A percentile compares a stretch with the other conserved stretches of the same genome.
Conservation (phyloP, 2,329 filamentous ascomycete species). For the Colletotrichum filicis region DNA sequence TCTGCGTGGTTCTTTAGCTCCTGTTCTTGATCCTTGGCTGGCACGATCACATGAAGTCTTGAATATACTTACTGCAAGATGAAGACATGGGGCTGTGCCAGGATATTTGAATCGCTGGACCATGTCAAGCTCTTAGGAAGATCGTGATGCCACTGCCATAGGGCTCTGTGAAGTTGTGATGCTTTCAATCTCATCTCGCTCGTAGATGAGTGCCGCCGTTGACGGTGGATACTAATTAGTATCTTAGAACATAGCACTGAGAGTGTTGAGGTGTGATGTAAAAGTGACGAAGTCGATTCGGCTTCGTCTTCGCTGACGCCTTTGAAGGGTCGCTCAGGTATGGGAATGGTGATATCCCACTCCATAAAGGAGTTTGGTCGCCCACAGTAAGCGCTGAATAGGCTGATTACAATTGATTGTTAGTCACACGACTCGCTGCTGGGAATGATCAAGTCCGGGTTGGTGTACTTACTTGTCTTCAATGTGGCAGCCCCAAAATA, state of each 20-base stretch:
- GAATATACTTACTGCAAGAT: conserved; percentile 4
- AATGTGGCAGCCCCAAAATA: conserved; percentile 26
- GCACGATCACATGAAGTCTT: no score
- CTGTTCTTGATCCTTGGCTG: no score
- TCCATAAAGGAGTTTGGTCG: conserved; percentile 16
- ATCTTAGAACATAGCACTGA: conserved; percentile 5
- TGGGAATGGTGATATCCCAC: neutral
- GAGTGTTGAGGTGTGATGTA: neutral
- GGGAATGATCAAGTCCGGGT: accelerated
- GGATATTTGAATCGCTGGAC: neutral
- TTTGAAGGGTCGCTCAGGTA: neutral
- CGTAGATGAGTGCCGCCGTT: neutral
- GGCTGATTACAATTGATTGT: neutral
- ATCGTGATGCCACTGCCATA: conserved; percentile 10
- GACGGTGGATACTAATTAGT: neutral
- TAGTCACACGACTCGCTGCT: neutral
- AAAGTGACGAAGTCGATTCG: neutral
- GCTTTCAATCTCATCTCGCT: neutral
- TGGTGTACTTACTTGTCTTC: conserved; percentile 12
- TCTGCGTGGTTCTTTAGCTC: neutral
- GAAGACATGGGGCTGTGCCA: neutral
- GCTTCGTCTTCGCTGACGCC: neutral
- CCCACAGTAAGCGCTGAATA: conserved; percentile 14
- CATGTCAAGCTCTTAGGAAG: neutral
- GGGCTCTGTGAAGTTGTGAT: neutral